Percentiles rank a stretch among this genome's conserved stretches.
These are phyloP conservation scores for Verticillium alfalfae DNA, from an alignment of 2,329 filamentous ascomycete species.

Conservation along the genomic window DNA sequence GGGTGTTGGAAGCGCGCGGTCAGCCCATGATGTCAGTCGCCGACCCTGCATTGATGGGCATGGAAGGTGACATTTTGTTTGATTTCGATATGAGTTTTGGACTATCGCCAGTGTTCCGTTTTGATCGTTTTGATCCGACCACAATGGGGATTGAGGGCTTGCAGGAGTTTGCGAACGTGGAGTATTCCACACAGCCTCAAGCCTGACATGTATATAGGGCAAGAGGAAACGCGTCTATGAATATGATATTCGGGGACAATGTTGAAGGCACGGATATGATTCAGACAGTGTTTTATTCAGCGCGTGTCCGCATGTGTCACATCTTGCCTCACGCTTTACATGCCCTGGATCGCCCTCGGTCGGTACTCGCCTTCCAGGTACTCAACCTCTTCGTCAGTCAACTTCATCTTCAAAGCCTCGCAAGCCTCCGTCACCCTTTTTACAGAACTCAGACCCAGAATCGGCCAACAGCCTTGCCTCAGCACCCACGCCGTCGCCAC, in stretches of 20 bases:
- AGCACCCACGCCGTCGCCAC: constrained; percentile 60
- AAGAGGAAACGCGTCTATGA: too few species aligned
- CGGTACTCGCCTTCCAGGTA: constrained; percentile 51
- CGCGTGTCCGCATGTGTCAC: background rate
- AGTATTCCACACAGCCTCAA: background rate
- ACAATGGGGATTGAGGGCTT: constrained; percentile 1
- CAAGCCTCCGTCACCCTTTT: constrained; percentile 58
- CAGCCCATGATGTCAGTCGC: background rate
- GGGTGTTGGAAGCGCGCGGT: background rate
- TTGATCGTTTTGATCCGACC: constrained; percentile 20
- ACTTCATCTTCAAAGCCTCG: constrained; percentile 3
- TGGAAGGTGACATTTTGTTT: constrained; percentile 11
- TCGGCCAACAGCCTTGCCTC: constrained; percentile 47
- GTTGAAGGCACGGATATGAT: background rate
- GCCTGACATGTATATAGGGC: background rate
- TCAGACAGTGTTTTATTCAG: background rate
- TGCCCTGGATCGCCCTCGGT: constrained; percentile 33
- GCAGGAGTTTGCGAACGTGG: constrained; percentile 3
- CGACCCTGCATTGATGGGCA: constrained; percentile 3
- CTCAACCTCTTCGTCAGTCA: constrained; percentile 12
- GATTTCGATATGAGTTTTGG: constrained; percentile 21
- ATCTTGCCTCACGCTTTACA: constrained; percentile 2
- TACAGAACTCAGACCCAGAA: constrained; percentile 54
- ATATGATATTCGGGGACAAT: too few species aligned
- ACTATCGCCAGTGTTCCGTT: constrained; percentile 19